Base-by-base conservation (phyloP, 78 protist genomes). In the Dictyostelium firmibasis region DNA sequence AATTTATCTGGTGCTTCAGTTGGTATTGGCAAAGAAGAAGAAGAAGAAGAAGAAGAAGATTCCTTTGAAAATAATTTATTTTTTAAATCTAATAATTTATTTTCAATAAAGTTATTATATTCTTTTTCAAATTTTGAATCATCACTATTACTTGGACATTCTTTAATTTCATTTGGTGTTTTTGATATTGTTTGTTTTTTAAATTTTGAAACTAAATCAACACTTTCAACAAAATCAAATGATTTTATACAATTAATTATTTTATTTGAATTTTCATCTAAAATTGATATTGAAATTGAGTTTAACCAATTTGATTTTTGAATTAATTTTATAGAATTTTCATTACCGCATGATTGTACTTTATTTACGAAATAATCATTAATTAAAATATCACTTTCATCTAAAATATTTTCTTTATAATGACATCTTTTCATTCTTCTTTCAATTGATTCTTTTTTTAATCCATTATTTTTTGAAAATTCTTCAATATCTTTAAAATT, bases 231-330 rank as follows among this genome's bases (percentile, higher is more conserved):
- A 64, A 69, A 81, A 20, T 62, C 27, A 9, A 33, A 41, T 8
- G 38, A 47, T 20, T 69, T 33, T 25, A 89, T 89, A 89, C 94
- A 89, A 16, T 43, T 4, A 6, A 89, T 36, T 38, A 82, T 7
- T 77, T 41, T 8, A n/a, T 76, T 60, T 4, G 31, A 2, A n/a
- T 76, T 23, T 11, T 50, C 41, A 11, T 33, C 33, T 27, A 27
- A 11, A 13, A 72, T 2, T 23, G 92, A 76, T 1, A 89, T 35
- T 9, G 87, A 81, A 4, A 89, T 41, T 13, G 94, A 35, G 35
- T 89, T 89, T 41, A 89, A 41, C 94, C 94, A 89, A 43, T 89
- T 89, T 38, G 87, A 81, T 27, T 57, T 41, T 18, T 69, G 81
- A 62, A 79, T 85, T 20, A 47, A 10, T 16, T 23, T 16, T 3